Evolutionary conservation across 2,329 filamentous ascomycete species (phyloP).

Genomic region (Xylariales sp.): DNA sequence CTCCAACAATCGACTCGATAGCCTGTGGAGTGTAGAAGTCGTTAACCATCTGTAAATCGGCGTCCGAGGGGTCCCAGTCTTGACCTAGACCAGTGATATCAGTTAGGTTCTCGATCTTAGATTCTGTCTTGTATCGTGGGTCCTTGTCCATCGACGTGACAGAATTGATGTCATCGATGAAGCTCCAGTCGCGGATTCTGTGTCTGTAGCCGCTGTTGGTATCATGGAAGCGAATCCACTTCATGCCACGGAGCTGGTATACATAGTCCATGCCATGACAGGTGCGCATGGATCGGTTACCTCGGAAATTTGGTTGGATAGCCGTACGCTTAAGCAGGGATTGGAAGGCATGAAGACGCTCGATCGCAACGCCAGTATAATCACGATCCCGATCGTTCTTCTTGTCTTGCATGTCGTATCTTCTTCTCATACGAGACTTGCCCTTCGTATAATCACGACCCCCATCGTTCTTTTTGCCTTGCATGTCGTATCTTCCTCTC

Average conservation of each 20-base stretch:
- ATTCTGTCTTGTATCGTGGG: conserved; percentile 4
- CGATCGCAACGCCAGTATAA: not conserved
- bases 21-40: too few species aligned
- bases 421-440: too few species aligned
- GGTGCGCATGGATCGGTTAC: conserved; percentile 30
- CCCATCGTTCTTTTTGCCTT: too few species aligned
- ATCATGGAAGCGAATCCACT: conserved; percentile 37
- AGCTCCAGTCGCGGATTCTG: conserved; percentile 27
- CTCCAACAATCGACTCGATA: too few species aligned
- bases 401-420: too few species aligned
- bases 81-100: conserved; percentile 12
- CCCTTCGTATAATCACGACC: too few species aligned
- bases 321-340: conserved; percentile 22
- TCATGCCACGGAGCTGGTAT: conserved; percentile 37
- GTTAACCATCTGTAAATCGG: conserved; percentile 15
- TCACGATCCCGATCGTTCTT: not conserved
- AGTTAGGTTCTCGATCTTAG: conserved; percentile 21
- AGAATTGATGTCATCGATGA: conserved; percentile 27
- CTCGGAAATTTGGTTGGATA: conserved; percentile 35
- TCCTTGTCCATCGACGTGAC: conserved; percentile 20
- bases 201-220: conserved; percentile 13
- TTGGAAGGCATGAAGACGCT: conserved; percentile 11
- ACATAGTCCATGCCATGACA: conserved; percentile 43
- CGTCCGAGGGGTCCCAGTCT: conserved; percentile 12
- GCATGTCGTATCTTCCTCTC: too few species aligned